Evolutionary conservation across 1,284 basidiomycete genomes (phyloP), one percentile per base, ranked within the genome.

Genomic region (Microbotryum saponariae): DNA sequence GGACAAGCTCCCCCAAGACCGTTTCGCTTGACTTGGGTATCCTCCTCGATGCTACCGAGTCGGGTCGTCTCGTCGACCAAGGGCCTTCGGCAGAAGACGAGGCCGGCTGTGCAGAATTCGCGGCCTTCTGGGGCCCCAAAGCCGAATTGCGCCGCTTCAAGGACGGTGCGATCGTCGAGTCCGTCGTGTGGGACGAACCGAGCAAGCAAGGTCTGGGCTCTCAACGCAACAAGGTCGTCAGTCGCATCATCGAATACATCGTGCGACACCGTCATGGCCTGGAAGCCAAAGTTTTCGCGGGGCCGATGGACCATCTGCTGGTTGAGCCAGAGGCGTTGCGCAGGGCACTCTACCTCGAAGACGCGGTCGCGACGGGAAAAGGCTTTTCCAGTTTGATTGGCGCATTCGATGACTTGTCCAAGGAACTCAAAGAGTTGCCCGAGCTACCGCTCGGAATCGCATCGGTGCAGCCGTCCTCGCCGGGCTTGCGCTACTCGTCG

Each of bases 81-180:
- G 92, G 92, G 1, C 91, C 96, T 0, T 75, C 87, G 0, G 86
- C 83, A 0, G 83, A 85, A 16, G 78, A 78, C 21, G 78, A 82
- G 0, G 76, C 73, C 21, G 77, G 74, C 1, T 76, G 75, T 7
- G 78, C 81, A 50, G 78, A 77, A 2, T 99, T 97, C 80, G 83
- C 86, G 45, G 81, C 83, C 4, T 81, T 98, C 65, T 99, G 96
- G 96, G 94, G 93, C 1, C 80, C 84, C 54, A 89, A 90, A 73
- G 86, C 93, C 0, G 94, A 98, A 74, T 79, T 97, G 23, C 83
- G 96, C n/a, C 83, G 94, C 21, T 99, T 98, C 81, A 93, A 97
- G 75, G 93, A 98, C 72, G 94, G 94, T 0, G 82, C 87, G 6
- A 97, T 98, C 65, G 75, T 83, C 8, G 91, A 97, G 75, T 91